Conservation (phyloP, 352 stramenopile species). For the Phytophthora pinifolia region DNA sequence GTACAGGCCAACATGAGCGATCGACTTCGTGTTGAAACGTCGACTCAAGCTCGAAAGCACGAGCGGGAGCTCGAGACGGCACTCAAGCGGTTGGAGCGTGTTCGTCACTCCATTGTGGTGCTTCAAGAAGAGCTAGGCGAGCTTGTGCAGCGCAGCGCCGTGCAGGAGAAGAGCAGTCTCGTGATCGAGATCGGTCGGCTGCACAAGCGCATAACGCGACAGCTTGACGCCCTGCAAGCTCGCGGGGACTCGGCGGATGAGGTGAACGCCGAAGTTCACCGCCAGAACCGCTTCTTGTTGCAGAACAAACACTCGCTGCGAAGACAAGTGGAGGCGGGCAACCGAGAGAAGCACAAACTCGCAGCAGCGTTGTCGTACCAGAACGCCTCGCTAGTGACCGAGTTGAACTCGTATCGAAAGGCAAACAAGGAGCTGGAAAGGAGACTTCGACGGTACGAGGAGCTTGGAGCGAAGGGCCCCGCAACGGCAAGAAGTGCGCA, state of each 20-base stretch:
- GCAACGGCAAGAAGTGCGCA: constrained; percentile 4
- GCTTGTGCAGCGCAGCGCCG: constrained; percentile 50
- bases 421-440: constrained; percentile 73
- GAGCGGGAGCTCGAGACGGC: constrained; percentile 38
- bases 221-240: constrained; percentile 54
- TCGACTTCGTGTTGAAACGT: constrained; percentile 49
- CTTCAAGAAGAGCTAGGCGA: constrained; percentile 68
- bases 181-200: constrained; percentile 63
- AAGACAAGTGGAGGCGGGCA: constrained; percentile 56
- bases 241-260: constrained; percentile 53
- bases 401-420: constrained; percentile 60
- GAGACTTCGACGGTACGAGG: constrained; percentile 27
- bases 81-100: constrained; percentile 42
- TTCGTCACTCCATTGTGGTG: constrained; percentile 58
- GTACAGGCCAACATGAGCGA: constrained; percentile 72
- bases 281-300: constrained; percentile 73
- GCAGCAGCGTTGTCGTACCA: constrained; percentile 68
- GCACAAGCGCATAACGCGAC: constrained; percentile 58
- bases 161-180: constrained; percentile 66
- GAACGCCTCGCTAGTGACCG: constrained; percentile 62
- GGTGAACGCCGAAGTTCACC: constrained; percentile 67
- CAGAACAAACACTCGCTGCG: constrained; percentile 77
- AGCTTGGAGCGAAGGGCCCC: constrained; percentile 8
- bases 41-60: constrained; percentile 41
- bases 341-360: constrained; percentile 74